Evolutionary conservation across 2,329 filamentous ascomycete species (phyloP).

Genomic region (Alternaria hordeiaustralica): DNA sequence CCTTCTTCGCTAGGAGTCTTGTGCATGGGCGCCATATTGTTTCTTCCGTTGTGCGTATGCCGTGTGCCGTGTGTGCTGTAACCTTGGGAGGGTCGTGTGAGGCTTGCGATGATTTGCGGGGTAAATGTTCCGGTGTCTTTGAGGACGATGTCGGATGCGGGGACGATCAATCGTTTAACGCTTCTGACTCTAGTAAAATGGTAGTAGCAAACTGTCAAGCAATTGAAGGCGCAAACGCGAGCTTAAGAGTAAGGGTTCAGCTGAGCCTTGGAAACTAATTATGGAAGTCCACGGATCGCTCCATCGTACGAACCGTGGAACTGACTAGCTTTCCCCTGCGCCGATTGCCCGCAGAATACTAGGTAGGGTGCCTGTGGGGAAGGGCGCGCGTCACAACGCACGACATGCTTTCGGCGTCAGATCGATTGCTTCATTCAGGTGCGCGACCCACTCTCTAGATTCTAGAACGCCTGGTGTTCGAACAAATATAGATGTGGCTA

Average conservation of each 20-base stretch:
- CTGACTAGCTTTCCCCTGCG: not conserved
- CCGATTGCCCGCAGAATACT: not conserved
- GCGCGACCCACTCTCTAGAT: not conserved
- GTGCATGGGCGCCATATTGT: conserved; percentile 13
- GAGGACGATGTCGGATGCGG: not conserved
- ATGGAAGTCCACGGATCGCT: not conserved
- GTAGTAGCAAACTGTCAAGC: not conserved
- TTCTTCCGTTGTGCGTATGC: not conserved
- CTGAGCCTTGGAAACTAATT: not conserved
- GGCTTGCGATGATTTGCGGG: conserved; percentile 2
- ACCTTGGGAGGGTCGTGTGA: not conserved
- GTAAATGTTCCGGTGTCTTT: not conserved
- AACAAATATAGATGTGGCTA: not conserved
- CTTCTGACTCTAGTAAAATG: not conserved
- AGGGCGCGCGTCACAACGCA: conserved; percentile 12
- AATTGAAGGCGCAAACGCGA: not conserved
- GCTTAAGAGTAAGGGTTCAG: not conserved
- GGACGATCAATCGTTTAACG: not conserved
- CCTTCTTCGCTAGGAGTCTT: conserved; percentile 20
- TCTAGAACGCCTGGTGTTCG: not conserved
- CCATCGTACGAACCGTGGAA: not conserved
- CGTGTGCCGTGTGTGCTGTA: not conserved
- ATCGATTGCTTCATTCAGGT: conserved; percentile 1
- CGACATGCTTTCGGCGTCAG: conserved; percentile 5
- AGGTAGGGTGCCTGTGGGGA: conserved; percentile 8